Conservation (phyloP, 73 alveolate genomes). For the Paramecium pentaurelia region DNA sequence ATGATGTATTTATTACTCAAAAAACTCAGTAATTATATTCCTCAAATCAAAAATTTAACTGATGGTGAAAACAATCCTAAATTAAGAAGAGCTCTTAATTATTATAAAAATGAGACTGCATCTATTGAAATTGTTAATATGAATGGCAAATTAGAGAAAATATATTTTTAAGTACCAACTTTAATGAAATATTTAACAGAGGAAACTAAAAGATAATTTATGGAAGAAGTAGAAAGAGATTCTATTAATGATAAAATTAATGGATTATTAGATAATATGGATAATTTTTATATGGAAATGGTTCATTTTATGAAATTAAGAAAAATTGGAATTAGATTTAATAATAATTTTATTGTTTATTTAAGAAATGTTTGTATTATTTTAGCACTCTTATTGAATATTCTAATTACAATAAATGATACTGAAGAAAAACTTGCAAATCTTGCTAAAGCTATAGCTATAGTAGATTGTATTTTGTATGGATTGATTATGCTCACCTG, state of each 20-base stretch:
- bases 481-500: not conserved
- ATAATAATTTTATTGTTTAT: not conserved
- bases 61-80: not conserved
- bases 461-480: not conserved
- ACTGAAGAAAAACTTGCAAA: not conserved
- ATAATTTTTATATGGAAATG: constrained; percentile 50
- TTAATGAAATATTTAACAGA: constrained; percentile 38
- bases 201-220: not conserved
- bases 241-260: constrained; percentile 36
- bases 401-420: not conserved
- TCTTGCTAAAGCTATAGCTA: not conserved
- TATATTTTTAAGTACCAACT: constrained; percentile 2
- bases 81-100: not conserved
- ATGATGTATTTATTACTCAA: constrained; percentile 23
- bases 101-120: constrained; percentile 36
- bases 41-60: not conserved
- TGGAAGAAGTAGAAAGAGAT: constrained; percentile 28
- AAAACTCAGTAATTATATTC: not conserved
- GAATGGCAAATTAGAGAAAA: constrained; percentile 48
- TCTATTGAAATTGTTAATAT: constrained; percentile 37
- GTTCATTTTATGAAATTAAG: constrained; percentile 43
- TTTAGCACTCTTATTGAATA: not conserved
- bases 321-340: not conserved
- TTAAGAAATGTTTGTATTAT: constrained; percentile 4
- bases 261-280: constrained; percentile 22